Evolutionary conservation across 2,329 filamentous ascomycete genomes (phyloP), one percentile per base, ranked within the genome.

Genomic region (Ilyonectria robusta): DNA sequence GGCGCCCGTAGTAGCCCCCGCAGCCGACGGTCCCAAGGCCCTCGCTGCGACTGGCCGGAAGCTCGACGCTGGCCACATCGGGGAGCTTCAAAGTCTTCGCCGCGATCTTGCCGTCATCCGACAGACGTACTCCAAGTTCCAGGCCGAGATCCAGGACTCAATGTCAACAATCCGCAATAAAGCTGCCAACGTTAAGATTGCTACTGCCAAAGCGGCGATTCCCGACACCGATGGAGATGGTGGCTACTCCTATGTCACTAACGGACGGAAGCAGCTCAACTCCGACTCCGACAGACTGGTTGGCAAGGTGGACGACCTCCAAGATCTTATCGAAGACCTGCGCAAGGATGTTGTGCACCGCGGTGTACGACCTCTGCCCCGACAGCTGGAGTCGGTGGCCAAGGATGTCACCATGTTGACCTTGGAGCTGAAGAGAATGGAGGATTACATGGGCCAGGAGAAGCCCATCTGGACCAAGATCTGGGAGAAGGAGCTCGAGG

Each of bases 401-500:
- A 97, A 96, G 81, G 95, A 98, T 75, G 94, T 99, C 69, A 90
- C 91, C 55, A 83, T 86, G 62, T 91, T 96, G 35, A 93, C 91
- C 55, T 92, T 94, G 77, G 95, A 98, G 77, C 89, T 99, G 69
- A 96, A 94, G 87, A 95, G 93, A 83, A 92, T 99, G 88, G 93
- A 97, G 78, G 95, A 97, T 17, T 97, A 93, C 84, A 89, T 99
- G 83, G 92, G 91, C 75, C 89, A 90, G 53, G 96, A 99, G 87
- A 97, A 97, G 81, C 96, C 96, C 0, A 86, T 98, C 65, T 99
- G 96, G 95, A 98, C 94, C 61, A 98, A 98, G 88, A 97, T 98
- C 71, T 99, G 96, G 96, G 95, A 98, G 87, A 95, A 97, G 82
- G 95, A 98, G 80, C 86, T 99, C 51, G 94, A 98, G 80, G 92